Evolutionary conservation across 164 flowering plant species (phyloP), one percentile per base, ranked within the genome.

Genomic region (Sedum album): DNA sequence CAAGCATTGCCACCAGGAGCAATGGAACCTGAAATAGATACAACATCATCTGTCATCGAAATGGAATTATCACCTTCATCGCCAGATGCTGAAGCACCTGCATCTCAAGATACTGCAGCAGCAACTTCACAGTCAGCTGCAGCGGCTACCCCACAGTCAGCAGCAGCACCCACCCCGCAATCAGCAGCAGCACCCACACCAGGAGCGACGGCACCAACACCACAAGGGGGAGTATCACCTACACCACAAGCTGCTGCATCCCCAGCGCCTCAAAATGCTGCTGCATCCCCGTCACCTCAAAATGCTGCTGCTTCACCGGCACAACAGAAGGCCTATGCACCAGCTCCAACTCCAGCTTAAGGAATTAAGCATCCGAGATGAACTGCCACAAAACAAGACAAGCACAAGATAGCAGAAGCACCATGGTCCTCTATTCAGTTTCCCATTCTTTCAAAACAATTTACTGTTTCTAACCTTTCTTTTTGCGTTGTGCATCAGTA

Each of bases 381-480:
- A 49, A 49, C 25, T 26, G 61, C 61, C 57, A 49, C 57, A 49
- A 55, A 55, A 26, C 30, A 55, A 55, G 30, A 55, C 60, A 26
- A 57, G 33, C 31, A 57, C 62, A 57, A 28, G 31, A 57, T 4
- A 28, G 33, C 6, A 28, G 33, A 57, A 53, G 60, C 28, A 53
- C 26, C 60, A 21, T 53, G 60, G 13, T 8, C 60, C 60, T 18
- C 55, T 23, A 25, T 53, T 53, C 60, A 53, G 25, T 53, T 23
- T 13, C 60, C 25, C 13, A 7, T 51, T n/a, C 25, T 51, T 18
- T 17, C 4, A 10, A 10, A 42, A 46, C 18, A 17, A 14, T 51
- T 51, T 51, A 48, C 6, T 21, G 8, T 21, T 53, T 9, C 14
- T 23, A 53, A 53, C 28, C 8, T 53, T 53, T 23, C 60, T 23